phyloP scores from a whole-genome alignment of 768 basidiomycete genomes.

The Cyathus striatus region DNA sequence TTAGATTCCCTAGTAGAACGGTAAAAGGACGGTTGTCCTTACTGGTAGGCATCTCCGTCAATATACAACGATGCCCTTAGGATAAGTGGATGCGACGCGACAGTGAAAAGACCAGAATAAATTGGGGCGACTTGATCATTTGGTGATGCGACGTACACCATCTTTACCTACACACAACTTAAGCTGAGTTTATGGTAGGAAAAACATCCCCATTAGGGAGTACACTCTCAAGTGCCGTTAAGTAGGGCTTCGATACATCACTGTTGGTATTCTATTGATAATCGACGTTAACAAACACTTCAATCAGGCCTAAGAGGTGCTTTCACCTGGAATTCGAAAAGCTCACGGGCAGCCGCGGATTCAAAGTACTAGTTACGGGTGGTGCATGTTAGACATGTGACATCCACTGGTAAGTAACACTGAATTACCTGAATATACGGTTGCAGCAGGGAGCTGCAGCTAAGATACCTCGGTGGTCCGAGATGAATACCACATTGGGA shows the following conservation, averaged over 20 bases:
- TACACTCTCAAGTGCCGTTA: constrained; percentile 64
- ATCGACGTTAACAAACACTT: too few species aligned
- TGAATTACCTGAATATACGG: constrained; percentile 78
- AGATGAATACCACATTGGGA: constrained; percentile 83
- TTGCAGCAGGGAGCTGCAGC: constrained; percentile 67
- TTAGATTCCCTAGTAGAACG: not conserved
- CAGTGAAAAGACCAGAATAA: constrained; percentile 89
- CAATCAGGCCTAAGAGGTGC: constrained; percentile 4
- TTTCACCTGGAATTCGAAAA: constrained; percentile 92
- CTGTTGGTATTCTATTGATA: constrained; percentile 84
- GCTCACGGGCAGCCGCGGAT: constrained; percentile 79
- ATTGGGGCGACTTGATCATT: constrained; percentile 94
- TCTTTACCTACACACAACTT: constrained; percentile 51
- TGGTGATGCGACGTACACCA: constrained; percentile 85
- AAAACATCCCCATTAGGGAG: constrained; percentile 58
- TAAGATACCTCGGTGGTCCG: constrained; percentile 74
- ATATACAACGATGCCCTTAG: constrained; percentile 90
- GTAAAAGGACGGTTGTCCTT: constrained; percentile 21
- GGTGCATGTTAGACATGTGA: too few species aligned
- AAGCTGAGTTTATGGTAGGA: constrained; percentile 3
- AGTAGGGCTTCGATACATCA: constrained; percentile 75
- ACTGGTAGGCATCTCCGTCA: constrained; percentile 93
- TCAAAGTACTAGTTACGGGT: constrained; percentile 83
- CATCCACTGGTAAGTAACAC: too few species aligned
- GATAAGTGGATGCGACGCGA: constrained; percentile 83